Evolutionary conservation across 305 asterid species (phyloP).

Genomic region (Rubia balearica): DNA sequence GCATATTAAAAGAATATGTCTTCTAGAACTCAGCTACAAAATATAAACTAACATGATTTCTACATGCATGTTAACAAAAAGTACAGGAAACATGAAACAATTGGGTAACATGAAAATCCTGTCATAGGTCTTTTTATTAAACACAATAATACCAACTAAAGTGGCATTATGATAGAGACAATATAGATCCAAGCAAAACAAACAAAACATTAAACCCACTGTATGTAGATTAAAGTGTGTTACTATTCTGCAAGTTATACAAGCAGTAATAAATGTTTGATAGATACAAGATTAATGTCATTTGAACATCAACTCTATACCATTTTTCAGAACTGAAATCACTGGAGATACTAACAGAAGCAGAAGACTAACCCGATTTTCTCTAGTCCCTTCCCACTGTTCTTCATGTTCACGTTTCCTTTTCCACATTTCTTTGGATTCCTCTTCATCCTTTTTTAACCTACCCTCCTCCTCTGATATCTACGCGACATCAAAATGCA

Average conservation of each 20-base stretch:
- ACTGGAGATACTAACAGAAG: conserved; percentile 12
- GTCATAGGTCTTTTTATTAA: too few species aligned
- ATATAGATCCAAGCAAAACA: not conserved
- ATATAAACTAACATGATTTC: not conserved
- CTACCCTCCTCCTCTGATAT: conserved; percentile 99
- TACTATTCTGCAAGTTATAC: too few species aligned
- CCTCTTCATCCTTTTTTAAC: conserved; percentile 97
- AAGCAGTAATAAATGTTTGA: not conserved
- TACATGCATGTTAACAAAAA: not conserved
- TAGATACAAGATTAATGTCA: not conserved
- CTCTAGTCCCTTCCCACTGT: conserved; percentile 99
- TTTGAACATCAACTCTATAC: not conserved
- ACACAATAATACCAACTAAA: not conserved
- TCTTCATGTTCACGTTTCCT: conserved; percentile 98
- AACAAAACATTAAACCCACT: not conserved
- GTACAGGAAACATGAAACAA: too few species aligned
- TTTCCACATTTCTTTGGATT: conserved; percentile 96
- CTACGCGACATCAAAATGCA: conserved; percentile 33
- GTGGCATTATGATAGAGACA: not conserved
- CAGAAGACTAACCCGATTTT: conserved; percentile 60
- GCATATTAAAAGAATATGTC: not conserved
- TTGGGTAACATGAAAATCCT: too few species aligned
- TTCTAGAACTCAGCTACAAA: not conserved
- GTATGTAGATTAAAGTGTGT: too few species aligned
- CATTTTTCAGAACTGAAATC: not conserved